Evolutionary conservation across 2,329 filamentous ascomycete species (phyloP).

Genomic region (Daldinia eschscholtzii): DNA sequence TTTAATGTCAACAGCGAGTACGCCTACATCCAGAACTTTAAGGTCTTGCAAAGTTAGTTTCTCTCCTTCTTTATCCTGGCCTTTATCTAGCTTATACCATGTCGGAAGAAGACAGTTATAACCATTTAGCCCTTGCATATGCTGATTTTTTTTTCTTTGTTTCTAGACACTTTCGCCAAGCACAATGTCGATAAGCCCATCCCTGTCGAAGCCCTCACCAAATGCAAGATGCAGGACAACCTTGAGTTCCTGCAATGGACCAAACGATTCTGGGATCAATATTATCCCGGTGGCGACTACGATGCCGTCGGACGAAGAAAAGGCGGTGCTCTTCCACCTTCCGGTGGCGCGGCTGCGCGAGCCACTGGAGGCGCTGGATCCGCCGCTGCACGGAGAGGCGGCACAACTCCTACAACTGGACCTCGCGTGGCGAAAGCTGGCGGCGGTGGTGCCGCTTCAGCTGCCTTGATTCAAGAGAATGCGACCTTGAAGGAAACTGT

Average conservation of each 20-base stretch:
- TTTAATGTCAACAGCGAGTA: conserved; percentile 99
- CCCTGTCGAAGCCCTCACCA: conserved; percentile 88
- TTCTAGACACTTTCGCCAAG: conserved; percentile 81
- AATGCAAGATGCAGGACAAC: conserved; percentile 99
- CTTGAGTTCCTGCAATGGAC: conserved; percentile 98
- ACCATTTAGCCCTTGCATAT: neutral
- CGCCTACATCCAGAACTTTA: conserved; percentile 98
- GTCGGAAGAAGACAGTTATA: conserved; percentile 4
- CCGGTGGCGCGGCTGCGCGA: conserved; percentile 55
- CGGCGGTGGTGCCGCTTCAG: conserved; percentile 68
- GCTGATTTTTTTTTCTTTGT: conserved; percentile 23
- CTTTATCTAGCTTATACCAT: conserved; percentile 2
- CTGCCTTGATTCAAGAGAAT: conserved; percentile 87
- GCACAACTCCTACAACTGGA: conserved; percentile 72
- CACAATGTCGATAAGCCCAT: conserved; percentile 91
- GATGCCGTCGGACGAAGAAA: conserved; percentile 89
- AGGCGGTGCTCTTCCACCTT: conserved; percentile 69
- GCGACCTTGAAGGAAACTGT: conserved; percentile 93
- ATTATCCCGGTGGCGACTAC: conserved; percentile 97
- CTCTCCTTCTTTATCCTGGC: conserved; percentile 9
- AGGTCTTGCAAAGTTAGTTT: conserved; percentile 89
- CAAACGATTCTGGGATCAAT: conserved; percentile 97
- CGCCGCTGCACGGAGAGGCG: conserved; percentile 65
- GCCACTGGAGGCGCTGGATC: conserved; percentile 65
- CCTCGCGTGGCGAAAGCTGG: conserved; percentile 59